These are phyloP conservation scores for Reticulomyxa filosa DNA, from an alignment of 78 protist species.

Conservation along the genomic window DNA sequence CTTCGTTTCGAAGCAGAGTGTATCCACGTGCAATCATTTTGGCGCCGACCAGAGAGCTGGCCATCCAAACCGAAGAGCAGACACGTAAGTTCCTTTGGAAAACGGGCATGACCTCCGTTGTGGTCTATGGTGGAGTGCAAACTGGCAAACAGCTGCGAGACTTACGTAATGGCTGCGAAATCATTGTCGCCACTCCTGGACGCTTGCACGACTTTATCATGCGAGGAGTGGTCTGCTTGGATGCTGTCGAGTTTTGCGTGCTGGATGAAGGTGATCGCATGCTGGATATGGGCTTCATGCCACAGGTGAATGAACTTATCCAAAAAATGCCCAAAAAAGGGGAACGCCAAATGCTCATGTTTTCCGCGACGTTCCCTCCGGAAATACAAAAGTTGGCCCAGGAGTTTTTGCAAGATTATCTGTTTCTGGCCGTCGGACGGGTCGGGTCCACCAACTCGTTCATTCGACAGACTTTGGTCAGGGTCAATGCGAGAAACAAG, in stretches of 20 bases:
- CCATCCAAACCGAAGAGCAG: constrained; percentile 62
- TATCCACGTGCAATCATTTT: constrained; percentile 33
- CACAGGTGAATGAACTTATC: constrained; percentile 26
- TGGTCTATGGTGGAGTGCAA: constrained; percentile 83
- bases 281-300: constrained; percentile 99
- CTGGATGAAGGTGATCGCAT: constrained; percentile 66
- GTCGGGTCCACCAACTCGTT: constrained; percentile 73
- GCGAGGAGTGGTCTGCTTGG: too few species aligned
- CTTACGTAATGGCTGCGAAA: neutral
- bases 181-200: neutral
- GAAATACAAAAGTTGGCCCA: constrained; percentile 65
- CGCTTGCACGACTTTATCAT: neutral
- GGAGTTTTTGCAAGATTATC: constrained; percentile 59
- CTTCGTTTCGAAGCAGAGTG: neutral
- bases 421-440: constrained; percentile 79
- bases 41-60: constrained; percentile 89
- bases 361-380: constrained; percentile 97
- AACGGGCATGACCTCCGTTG: constrained; percentile 17
- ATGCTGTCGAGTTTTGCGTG: neutral
- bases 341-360: constrained; percentile 82
- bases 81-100: constrained; percentile 11
- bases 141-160: constrained; percentile 44
- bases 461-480: constrained; percentile 82
- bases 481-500: too few species aligned
- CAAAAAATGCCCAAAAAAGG: constrained; percentile 42